Percentiles rank a stretch among this genome's conserved stretches.
Evolutionary conservation across 2,329 filamentous ascomycete species (phyloP).

Genomic region (Claviceps citrina): DNA sequence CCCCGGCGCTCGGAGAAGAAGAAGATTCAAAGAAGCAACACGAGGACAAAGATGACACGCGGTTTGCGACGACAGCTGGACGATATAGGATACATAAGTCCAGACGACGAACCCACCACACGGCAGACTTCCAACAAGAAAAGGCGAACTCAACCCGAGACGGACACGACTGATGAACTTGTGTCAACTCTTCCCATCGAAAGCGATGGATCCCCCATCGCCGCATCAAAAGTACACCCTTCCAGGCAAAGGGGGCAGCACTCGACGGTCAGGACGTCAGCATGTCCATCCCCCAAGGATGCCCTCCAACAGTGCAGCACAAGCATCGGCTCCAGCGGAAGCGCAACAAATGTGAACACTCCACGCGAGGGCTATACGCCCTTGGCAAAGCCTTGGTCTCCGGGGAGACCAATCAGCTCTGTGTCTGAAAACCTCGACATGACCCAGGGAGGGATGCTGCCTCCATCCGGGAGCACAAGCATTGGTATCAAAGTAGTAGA

Average conservation of each 20-base stretch:
- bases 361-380: slow-evolving; percentile 9
- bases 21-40: neutral
- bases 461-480: neutral
- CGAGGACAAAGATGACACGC: slow-evolving; percentile 9
- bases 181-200: slow-evolving; percentile 11
- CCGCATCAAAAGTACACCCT: slow-evolving; percentile 20
- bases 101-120: slow-evolving; percentile 4
- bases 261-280: slow-evolving; percentile 11
- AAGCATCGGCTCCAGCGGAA: slow-evolving; percentile 16
- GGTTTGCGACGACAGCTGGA: slow-evolving; percentile 7
- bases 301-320: neutral
- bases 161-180: slow-evolving; percentile 2
- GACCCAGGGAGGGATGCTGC: neutral
- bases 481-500: neutral
- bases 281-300: slow-evolving; percentile 7
- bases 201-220: slow-evolving; percentile 17
- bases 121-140: neutral
- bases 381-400: neutral
- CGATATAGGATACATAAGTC: slow-evolving; percentile 9
- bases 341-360: slow-evolving; percentile 22
- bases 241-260: slow-evolving; percentile 25
- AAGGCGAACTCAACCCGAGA: slow-evolving; percentile 1
- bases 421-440: neutral
- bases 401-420: neutral
- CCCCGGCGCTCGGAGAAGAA: slow-evolving; percentile 2